phyloP scores from a whole-genome alignment of 768 basidiomycete species.

The Rhizopogon salebrosus region DNA sequence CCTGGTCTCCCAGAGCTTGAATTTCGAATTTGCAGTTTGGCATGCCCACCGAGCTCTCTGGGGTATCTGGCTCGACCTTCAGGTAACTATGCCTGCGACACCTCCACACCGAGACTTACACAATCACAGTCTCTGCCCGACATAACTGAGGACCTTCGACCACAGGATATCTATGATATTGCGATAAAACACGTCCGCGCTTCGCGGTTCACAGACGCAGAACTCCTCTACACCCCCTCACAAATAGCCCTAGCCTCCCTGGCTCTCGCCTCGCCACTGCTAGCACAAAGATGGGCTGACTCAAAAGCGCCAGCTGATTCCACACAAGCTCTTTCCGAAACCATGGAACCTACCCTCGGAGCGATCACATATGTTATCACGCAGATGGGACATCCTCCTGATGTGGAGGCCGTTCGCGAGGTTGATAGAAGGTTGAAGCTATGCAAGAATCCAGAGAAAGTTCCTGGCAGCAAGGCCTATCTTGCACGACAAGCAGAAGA shows the following conservation, averaged over 20 bases:
- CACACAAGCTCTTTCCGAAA: conserved; percentile 9
- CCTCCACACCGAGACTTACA: conserved; percentile 7
- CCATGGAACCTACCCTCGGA: conserved; percentile 28
- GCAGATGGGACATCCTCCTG: conserved; percentile 53
- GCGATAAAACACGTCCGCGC: conserved; percentile 65
- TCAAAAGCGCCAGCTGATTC: conserved; percentile 28
- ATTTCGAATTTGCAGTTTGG: conserved; percentile 93
- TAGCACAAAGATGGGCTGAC: conserved; percentile 58
- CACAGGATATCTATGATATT: conserved; percentile 52
- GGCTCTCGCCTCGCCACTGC: conserved; percentile 54
- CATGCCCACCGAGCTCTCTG: conserved; percentile 85
- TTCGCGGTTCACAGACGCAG: conserved; percentile 87
- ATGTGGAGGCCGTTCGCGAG: conserved; percentile 80
- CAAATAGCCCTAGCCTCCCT: conserved; percentile 88
- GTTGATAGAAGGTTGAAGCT: conserved; percentile 82
- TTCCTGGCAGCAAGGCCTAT: conserved; percentile 84
- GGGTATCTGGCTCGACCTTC: conserved; percentile 85
- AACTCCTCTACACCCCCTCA: conserved; percentile 87
- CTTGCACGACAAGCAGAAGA: conserved; percentile 65
- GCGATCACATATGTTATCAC: conserved; percentile 54
- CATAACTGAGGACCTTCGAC: conserved; percentile 39
- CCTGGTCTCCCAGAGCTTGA: conserved; percentile 88
- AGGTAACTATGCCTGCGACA: conserved; percentile 43
- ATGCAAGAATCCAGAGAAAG: conserved; percentile 96
- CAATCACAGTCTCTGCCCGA: conserved; percentile 52